These are phyloP conservation scores for Potentilla sterilis DNA, from an alignment of 306 rosid species.

Conservation along the genomic window DNA sequence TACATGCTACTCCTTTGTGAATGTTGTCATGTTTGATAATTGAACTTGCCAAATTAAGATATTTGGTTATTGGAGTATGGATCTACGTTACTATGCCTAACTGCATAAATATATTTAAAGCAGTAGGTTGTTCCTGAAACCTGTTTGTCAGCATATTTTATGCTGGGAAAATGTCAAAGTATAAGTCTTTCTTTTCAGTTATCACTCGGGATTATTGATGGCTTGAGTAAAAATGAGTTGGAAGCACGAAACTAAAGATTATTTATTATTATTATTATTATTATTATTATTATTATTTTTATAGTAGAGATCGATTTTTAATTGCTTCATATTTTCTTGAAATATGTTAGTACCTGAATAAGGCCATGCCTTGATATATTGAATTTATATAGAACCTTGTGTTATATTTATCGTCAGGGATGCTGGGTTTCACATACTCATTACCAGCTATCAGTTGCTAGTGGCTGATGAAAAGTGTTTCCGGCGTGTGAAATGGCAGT, in stretches of 20 bases:
- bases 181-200: background rate
- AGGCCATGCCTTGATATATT: background rate
- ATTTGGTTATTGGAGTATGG: background rate
- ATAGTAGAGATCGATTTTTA: background rate
- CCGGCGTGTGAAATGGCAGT: slow-evolving; percentile 98
- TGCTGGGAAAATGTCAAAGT: background rate
- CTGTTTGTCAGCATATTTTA: background rate
- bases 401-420: slow-evolving; percentile 50
- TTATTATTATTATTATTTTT: background rate
- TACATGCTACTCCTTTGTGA: too few species aligned
- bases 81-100: background rate
- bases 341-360: background rate
- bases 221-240: background rate
- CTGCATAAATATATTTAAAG: background rate
- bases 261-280: background rate
- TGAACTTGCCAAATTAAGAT: background rate
- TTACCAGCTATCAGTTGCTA: slow-evolving; percentile 94
- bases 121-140: background rate
- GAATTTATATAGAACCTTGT: background rate
- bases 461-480: slow-evolving; percentile 83
- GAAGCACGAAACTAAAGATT: background rate
- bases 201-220: background rate
- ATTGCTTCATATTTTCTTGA: background rate
- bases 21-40: background rate
- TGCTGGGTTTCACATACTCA: slow-evolving; percentile 90